Conservation (phyloP, 2,329 filamentous ascomycete genomes). For the Purpureocillium takamizusanense region DNA sequence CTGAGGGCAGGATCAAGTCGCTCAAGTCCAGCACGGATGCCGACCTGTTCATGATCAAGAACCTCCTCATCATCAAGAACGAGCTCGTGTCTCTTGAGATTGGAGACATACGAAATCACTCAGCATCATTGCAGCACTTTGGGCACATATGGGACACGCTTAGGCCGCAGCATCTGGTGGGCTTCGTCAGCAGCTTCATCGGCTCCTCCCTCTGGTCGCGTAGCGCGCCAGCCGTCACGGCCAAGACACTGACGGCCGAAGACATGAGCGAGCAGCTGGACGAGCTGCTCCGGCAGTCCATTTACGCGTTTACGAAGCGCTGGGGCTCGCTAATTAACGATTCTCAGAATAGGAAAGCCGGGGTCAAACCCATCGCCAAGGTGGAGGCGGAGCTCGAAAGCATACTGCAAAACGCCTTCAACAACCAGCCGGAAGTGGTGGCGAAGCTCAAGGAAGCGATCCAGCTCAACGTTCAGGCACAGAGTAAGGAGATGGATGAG, state of each 20-base stretch:
- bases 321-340: conserved; percentile 46
- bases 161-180: conserved; percentile 46
- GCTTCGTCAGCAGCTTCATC: conserved; percentile 50
- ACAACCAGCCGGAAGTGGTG: conserved; percentile 49
- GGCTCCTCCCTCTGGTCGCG: conserved; percentile 43
- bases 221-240: conserved; percentile 21
- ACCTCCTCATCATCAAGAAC: conserved; percentile 90
- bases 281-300: conserved; percentile 51
- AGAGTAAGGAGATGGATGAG: conserved; percentile 32
- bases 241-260: conserved; percentile 34
- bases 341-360: conserved; percentile 35
- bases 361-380: conserved; percentile 40
- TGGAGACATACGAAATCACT: conserved; percentile 51
- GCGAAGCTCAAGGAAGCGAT: conserved; percentile 53
- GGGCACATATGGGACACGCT: conserved; percentile 56
- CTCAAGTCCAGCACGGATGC: conserved; percentile 57
- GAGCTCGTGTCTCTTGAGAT: conserved; percentile 95
- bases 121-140: conserved; percentile 48
- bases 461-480: conserved; percentile 44
- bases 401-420: conserved; percentile 48
- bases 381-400: conserved; percentile 48
- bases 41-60: conserved; percentile 89
- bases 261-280: conserved; percentile 59
- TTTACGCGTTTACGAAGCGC: conserved; percentile 52
- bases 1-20: conserved; percentile 60